These are phyloP conservation scores for Penicillium sp. DNA, from an alignment of 2,329 filamentous ascomycete genomes.

Conservation along the genomic window DNA sequence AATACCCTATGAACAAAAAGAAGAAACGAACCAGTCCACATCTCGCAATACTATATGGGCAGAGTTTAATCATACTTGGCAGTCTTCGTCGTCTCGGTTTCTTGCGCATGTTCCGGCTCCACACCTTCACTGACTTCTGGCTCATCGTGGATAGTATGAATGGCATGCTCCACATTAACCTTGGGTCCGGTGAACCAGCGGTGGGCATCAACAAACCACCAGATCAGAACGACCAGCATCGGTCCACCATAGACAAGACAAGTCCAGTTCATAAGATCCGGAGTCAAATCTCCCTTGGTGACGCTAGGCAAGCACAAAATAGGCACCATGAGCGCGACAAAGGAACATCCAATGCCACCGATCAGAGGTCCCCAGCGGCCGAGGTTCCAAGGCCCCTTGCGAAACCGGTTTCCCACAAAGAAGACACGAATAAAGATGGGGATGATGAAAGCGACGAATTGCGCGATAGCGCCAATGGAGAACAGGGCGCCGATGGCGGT, in stretches of 20 bases:
- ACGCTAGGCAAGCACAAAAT: constrained; percentile 65
- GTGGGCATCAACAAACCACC: constrained; percentile 64
- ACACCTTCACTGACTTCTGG: constrained; percentile 26
- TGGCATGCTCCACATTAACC: constrained; percentile 62
- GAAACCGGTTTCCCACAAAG: constrained; percentile 62
- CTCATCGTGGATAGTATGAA: constrained; percentile 28
- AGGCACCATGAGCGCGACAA: constrained; percentile 67
- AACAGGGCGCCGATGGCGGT: constrained; percentile 68
- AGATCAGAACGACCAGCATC: constrained; percentile 60
- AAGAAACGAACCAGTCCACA: not conserved
- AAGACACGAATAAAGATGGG: constrained; percentile 47
- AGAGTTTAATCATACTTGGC: constrained; percentile 12
- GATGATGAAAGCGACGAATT: constrained; percentile 57
- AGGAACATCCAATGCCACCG: constrained; percentile 58
- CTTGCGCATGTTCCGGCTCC: constrained; percentile 11
- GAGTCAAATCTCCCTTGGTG: constrained; percentile 55
- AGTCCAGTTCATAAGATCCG: constrained; percentile 67
- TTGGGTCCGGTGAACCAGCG: constrained; percentile 73
- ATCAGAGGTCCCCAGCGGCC: constrained; percentile 60
- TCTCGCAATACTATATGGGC: not conserved
- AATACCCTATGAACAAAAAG: not conserved
- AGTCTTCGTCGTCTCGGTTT: not conserved
- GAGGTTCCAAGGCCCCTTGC: constrained; percentile 68
- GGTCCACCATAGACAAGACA: constrained; percentile 65
- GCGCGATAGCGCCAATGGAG: constrained; percentile 68